Conservation (phyloP, 495 filamentous ascomycete genomes). For the Hypoxylon subgilvum region DNA sequence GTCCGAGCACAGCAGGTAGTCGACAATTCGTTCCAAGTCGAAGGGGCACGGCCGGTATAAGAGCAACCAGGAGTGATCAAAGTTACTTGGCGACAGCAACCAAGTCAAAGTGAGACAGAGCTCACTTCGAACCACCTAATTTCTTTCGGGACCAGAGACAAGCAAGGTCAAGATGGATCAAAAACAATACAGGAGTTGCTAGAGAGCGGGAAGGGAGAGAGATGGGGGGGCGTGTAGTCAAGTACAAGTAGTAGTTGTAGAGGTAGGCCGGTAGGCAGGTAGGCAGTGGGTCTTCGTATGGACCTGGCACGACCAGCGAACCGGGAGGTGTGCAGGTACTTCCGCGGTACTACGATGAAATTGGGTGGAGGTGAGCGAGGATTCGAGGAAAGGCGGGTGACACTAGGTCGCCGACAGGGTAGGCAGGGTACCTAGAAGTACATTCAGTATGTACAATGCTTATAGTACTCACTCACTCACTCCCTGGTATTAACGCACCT, state of each 20-base stretch:
- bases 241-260: slow-evolving; percentile 33
- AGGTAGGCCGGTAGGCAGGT: not conserved
- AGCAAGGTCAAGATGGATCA: slow-evolving; percentile 44
- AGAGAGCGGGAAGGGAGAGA: slow-evolving; percentile 45
- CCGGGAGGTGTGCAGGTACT: slow-evolving; percentile 41
- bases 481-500: slow-evolving; percentile 14
- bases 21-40: slow-evolving; percentile 11
- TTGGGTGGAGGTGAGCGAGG: slow-evolving; percentile 40
- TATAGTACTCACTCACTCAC: too few species aligned
- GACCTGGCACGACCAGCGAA: slow-evolving; percentile 38
- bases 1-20: slow-evolving; percentile 27
- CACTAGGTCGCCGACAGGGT: slow-evolving; percentile 41
- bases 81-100: slow-evolving; percentile 19
- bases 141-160: slow-evolving; percentile 44
- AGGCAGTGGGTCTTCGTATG: slow-evolving; percentile 32
- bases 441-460: not conserved
- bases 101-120: slow-evolving; percentile 42
- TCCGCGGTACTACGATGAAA: slow-evolving; percentile 41
- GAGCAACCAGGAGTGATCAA: slow-evolving; percentile 29
- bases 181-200: slow-evolving; percentile 43
- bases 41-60: slow-evolving; percentile 40
- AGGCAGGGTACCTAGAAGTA: slow-evolving; percentile 39
- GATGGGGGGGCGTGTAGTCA: slow-evolving; percentile 42
- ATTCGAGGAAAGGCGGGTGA: slow-evolving; percentile 36
- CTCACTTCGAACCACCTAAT: slow-evolving; percentile 37